phyloP scores from a whole-genome alignment of 73 alveolate species.

The Urostyla sp. region DNA sequence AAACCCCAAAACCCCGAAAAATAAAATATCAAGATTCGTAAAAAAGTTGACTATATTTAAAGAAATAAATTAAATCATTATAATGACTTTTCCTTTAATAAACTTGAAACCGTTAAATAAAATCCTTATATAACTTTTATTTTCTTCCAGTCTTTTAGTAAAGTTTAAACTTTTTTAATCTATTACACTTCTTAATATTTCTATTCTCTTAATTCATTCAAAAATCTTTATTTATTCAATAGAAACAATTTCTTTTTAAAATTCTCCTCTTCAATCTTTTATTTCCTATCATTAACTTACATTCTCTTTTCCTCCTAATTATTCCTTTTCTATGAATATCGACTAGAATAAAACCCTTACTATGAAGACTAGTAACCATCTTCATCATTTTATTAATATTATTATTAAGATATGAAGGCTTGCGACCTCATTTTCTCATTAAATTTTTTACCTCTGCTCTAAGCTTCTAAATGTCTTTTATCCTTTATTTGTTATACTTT shows the following conservation, averaged over 20 bases:
- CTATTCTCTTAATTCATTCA: neutral
- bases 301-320: neutral
- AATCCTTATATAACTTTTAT: too few species aligned
- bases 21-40: too few species aligned
- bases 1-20: too few species aligned
- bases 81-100: too few species aligned
- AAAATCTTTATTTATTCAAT: slow-evolving; percentile 14
- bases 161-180: too few species aligned
- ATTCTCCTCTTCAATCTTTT: slow-evolving; percentile 29
- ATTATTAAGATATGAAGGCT: neutral
- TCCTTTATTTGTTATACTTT: slow-evolving; percentile 9
- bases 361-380: neutral
- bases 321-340: neutral
- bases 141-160: too few species aligned
- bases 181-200: neutral
- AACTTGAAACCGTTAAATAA: too few species aligned
- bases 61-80: too few species aligned
- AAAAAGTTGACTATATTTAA: too few species aligned
- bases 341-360: slow-evolving; percentile 4
- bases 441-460: slow-evolving; percentile 12
- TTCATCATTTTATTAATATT: neutral
- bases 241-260: slow-evolving; percentile 28
- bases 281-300: slow-evolving; percentile 13
- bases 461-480: neutral
- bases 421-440: neutral